Percentiles rank a stretch among this genome's conserved stretches.
Evolutionary conservation across 371 early-diverging fungal genomes (phyloP).

Genomic region (Parasitella parasitica): DNA sequence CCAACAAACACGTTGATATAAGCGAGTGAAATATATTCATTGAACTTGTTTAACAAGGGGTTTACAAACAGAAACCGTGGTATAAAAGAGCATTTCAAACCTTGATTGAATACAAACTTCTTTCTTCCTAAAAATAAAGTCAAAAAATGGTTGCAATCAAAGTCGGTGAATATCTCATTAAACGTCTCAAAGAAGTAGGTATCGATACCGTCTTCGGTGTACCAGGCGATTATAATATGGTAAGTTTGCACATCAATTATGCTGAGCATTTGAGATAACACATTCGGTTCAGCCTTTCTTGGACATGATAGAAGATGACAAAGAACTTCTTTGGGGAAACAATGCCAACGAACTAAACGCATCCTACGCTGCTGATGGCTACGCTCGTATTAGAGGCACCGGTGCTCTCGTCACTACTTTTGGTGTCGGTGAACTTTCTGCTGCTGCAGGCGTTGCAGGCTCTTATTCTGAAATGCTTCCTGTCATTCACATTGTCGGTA

Average conservation of each 20-base stretch:
- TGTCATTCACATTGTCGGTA: slow-evolving; percentile 56
- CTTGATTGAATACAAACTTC: background rate
- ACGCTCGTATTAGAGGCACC: slow-evolving; percentile 39
- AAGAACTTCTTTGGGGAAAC: slow-evolving; percentile 38
- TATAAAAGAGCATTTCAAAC: background rate
- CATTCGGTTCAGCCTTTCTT: too few species aligned
- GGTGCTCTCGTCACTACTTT: slow-evolving; percentile 54
- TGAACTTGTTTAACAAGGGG: background rate
- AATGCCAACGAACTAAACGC: slow-evolving; percentile 48
- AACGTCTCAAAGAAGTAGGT: slow-evolving; percentile 46
- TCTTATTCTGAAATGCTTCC: slow-evolving; percentile 56
- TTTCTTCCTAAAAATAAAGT: background rate
- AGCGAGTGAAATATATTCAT: background rate
- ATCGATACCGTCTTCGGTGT: slow-evolving; percentile 45
- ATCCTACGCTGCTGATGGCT: slow-evolving; percentile 56
- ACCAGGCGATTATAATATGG: slow-evolving; percentile 55
- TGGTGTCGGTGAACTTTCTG: slow-evolving; percentile 57
- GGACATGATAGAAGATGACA: slow-evolving; percentile 37
- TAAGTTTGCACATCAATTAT: too few species aligned
- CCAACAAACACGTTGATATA: background rate
- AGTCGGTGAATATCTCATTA: slow-evolving; percentile 35
- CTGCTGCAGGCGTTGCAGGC: slow-evolving; percentile 54
- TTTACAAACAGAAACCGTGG: slow-evolving; percentile 1
- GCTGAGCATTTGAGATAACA: too few species aligned
- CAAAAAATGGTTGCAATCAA: slow-evolving; percentile 16